Evolutionary conservation across 1,284 basidiomycete genomes (phyloP).

Genomic region (Schizopora paradoxa): DNA sequence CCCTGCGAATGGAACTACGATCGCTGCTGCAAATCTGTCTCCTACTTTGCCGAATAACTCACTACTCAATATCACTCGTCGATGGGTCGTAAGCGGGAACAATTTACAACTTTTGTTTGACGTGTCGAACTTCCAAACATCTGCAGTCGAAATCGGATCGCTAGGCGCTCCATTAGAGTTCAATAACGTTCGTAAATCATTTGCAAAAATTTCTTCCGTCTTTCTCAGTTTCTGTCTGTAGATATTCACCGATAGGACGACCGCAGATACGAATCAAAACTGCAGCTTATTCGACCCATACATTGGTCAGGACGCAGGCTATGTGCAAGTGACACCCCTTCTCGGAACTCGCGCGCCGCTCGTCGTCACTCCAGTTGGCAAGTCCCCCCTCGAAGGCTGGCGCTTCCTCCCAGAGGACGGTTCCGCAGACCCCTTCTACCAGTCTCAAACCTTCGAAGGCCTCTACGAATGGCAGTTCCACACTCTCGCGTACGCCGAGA

Average conservation of each 20-base stretch:
- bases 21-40: conserved; percentile 45
- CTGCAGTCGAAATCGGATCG: conserved; percentile 49
- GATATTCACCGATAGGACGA: conserved; percentile 54
- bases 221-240: conserved; percentile 16
- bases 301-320: conserved; percentile 53
- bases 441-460: conserved; percentile 57
- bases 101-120: conserved; percentile 47
- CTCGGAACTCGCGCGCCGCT: conserved; percentile 51
- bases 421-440: conserved; percentile 42
- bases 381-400: conserved; percentile 55
- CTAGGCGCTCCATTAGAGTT: conserved; percentile 51
- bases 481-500: conserved; percentile 51
- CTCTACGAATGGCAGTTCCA: conserved; percentile 60
- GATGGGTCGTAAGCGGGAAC: conserved; percentile 42
- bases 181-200: conserved; percentile 40
- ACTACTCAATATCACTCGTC: conserved; percentile 45
- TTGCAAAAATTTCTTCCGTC: not conserved
- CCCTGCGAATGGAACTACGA: conserved; percentile 36
- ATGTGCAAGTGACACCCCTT: conserved; percentile 46
- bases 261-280: conserved; percentile 45
- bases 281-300: conserved; percentile 57
- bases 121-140: conserved; percentile 42
- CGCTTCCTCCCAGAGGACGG: conserved; percentile 50
- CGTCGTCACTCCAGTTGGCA: conserved; percentile 42
- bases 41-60: conserved; percentile 44